Evolutionary conservation across 2,329 filamentous ascomycete species (phyloP).

Genomic region (Didymosphaeria variabile): DNA sequence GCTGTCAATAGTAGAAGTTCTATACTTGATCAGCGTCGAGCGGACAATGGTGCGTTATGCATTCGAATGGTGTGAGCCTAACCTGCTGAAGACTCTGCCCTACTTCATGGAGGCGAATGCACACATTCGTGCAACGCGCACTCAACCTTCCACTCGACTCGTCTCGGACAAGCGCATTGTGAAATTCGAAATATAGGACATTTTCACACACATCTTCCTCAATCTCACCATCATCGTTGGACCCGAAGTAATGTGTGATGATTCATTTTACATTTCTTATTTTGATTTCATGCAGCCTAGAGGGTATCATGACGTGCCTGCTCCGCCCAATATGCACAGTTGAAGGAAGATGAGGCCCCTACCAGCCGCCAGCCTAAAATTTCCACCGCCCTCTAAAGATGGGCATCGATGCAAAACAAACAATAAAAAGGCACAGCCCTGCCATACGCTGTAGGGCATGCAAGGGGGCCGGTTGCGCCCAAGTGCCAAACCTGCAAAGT

Average conservation of each 20-base stretch:
- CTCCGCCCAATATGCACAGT: constrained; percentile 25
- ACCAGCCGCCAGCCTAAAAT: not conserved
- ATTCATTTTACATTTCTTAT: constrained; percentile 19
- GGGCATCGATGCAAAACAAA: constrained; percentile 17
- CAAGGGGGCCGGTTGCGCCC: not conserved
- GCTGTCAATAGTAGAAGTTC: not conserved
- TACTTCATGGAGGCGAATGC: too few relatives aligned
- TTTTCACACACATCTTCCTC: too few relatives aligned
- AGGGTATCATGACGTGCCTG: constrained; percentile 21
- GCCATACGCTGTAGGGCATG: not conserved
- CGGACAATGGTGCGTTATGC: too few relatives aligned
- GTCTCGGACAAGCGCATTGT: too few relatives aligned
- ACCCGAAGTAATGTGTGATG: not conserved
- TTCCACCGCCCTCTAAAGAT: constrained; percentile 12
- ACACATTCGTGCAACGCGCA: too few relatives aligned
- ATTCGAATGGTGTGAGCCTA: too few relatives aligned
- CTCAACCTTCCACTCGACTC: too few relatives aligned
- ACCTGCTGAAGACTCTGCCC: too few relatives aligned
- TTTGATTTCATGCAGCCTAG: constrained; percentile 20
- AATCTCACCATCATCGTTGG: too few relatives aligned
- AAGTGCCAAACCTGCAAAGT: not conserved
- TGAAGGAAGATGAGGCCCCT: constrained; percentile 13
- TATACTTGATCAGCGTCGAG: not conserved
- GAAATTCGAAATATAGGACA: too few relatives aligned
- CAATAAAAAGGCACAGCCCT: constrained; percentile 3